phyloP scores from a whole-genome alignment of 108 stramenopile genomes.

The Fistulifera pelliculosa region DNA sequence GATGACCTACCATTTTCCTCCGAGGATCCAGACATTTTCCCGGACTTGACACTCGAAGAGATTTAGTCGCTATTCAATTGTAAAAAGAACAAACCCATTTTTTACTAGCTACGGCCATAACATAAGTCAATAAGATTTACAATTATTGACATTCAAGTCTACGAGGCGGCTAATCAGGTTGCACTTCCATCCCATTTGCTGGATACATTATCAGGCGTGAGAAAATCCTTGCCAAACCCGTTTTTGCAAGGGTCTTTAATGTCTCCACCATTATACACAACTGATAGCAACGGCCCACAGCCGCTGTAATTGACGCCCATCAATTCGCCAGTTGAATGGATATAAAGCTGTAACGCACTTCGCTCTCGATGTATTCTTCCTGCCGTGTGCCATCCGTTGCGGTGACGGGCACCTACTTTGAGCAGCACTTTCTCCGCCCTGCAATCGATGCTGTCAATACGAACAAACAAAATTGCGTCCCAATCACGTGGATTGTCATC shows the following conservation, averaged over 20 bases:
- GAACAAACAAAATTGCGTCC: constrained; percentile 42
- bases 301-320: constrained; percentile 34
- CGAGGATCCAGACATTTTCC: too few species aligned
- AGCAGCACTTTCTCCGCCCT: constrained; percentile 31
- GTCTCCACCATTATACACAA: constrained; percentile 20
- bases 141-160: too few species aligned
- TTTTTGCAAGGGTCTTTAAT: background rate
- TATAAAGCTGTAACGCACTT: constrained; percentile 41
- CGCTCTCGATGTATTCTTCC: constrained; percentile 16
- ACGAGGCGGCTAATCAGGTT: too few species aligned
- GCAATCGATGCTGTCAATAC: constrained; percentile 40
- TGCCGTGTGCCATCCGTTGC: constrained; percentile 58
- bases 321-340: constrained; percentile 27
- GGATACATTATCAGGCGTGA: too few species aligned
- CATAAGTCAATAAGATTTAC: too few species aligned
- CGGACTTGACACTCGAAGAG: too few species aligned
- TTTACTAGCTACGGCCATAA: too few species aligned
- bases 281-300: background rate
- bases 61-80: too few species aligned
- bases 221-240: too few species aligned
- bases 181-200: too few species aligned
- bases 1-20: too few species aligned
- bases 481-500: constrained; percentile 51
- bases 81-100: too few species aligned
- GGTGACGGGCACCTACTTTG: constrained; percentile 39